Conservation (phyloP, 352 stramenopile genomes). For the Peronospora tabacina region DNA sequence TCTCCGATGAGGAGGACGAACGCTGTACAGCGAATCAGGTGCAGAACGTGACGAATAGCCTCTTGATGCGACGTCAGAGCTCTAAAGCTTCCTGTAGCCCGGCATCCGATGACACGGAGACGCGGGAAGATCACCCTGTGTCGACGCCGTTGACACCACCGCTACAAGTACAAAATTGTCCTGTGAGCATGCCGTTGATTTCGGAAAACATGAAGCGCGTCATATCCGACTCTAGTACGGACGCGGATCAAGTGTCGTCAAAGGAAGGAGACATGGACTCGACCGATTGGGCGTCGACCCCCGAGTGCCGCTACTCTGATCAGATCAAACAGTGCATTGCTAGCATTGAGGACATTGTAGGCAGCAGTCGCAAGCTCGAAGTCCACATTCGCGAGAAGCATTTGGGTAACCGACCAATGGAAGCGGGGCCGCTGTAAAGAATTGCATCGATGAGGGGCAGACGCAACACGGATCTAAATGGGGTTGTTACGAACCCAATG, state of each 20-base stretch:
- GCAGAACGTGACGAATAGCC: not conserved
- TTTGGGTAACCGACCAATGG: not conserved
- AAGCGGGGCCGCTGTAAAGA: constrained; percentile 5
- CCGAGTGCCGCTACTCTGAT: constrained; percentile 22
- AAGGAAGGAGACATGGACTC: constrained; percentile 19
- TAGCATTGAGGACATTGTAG: constrained; percentile 27
- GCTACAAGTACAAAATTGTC: constrained; percentile 10
- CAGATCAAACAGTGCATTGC: constrained; percentile 27
- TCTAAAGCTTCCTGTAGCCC: constrained; percentile 12
- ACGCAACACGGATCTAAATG: constrained; percentile 1
- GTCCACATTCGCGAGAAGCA: constrained; percentile 21
- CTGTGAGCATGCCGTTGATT: constrained; percentile 15
- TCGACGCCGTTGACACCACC: constrained; percentile 11
- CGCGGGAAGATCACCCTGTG: constrained; percentile 1
- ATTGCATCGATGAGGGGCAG: constrained; percentile 8
- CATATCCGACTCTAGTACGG: constrained; percentile 11
- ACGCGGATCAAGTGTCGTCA: constrained; percentile 9
- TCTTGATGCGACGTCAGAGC: constrained; percentile 3
- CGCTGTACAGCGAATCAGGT: not conserved
- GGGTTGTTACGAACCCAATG: not conserved
- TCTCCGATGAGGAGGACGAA: constrained; percentile 20
- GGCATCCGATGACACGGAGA: constrained; percentile 9
- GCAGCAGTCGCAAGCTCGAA: constrained; percentile 25
- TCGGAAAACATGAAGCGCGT: constrained; percentile 20
- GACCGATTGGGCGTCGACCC: constrained; percentile 21